These are phyloP conservation scores for Xylaria venustula DNA, from an alignment of 495 filamentous ascomycete genomes.

Conservation along the genomic window DNA sequence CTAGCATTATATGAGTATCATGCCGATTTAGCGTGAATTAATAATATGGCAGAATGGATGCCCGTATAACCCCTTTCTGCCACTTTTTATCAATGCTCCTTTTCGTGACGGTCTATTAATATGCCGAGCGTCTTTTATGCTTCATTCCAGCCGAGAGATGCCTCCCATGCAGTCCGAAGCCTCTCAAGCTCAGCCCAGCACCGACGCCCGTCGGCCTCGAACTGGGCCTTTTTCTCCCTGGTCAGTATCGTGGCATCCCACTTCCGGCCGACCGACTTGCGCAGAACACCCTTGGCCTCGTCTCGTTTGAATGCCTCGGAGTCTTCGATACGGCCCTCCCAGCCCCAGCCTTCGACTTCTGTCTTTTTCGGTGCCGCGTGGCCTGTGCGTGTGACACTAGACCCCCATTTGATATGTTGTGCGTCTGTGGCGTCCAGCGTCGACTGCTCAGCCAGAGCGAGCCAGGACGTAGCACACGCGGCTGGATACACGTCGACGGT, in stretches of 20 bases:
- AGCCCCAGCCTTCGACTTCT: conserved; percentile 84
- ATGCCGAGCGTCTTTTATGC: too few species aligned
- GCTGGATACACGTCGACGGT: conserved; percentile 71
- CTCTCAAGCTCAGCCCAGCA: conserved; percentile 86
- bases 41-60: too few species aligned
- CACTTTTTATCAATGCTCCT: too few species aligned
- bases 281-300: conserved; percentile 22
- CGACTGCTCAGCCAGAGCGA: conserved; percentile 67
- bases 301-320: conserved; percentile 43
- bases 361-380: conserved; percentile 61
- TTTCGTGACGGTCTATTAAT: too few species aligned
- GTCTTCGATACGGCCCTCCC: conserved; percentile 65
- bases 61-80: too few species aligned
- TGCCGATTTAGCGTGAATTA: too few species aligned
- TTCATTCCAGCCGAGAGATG: conserved; percentile 30
- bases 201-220: conserved; percentile 69
- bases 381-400: conserved; percentile 58
- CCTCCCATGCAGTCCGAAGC: conserved; percentile 77
- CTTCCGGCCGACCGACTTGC: conserved; percentile 51
- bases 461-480: conserved; percentile 72
- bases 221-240: conserved; percentile 61
- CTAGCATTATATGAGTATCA: too few species aligned
- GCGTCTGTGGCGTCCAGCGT: conserved; percentile 56
- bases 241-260: conserved; percentile 58
- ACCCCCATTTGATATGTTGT: conserved; percentile 84